These are phyloP conservation scores for Phytophthora europaea DNA, from an alignment of 352 stramenopile species.

Conservation along the genomic window DNA sequence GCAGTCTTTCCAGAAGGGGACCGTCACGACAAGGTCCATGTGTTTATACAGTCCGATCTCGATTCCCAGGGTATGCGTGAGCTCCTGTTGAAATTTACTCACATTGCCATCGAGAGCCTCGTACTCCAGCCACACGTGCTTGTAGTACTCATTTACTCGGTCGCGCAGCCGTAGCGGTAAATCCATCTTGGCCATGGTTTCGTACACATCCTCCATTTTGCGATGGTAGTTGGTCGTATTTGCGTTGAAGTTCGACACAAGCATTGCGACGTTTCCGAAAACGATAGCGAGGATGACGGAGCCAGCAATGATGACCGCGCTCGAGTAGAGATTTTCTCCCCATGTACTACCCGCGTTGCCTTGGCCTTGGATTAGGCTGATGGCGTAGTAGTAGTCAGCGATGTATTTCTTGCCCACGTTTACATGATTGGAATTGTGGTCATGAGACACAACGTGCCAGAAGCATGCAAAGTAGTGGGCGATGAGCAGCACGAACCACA, in stretches of 20 bases:
- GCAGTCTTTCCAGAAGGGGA: constrained; percentile 55
- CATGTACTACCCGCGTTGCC: constrained; percentile 27
- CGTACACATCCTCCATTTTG: constrained; percentile 71
- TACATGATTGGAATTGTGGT: neutral
- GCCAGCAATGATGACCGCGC: constrained; percentile 49
- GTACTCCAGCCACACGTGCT: constrained; percentile 58
- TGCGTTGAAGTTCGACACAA: constrained; percentile 64
- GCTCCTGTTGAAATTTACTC: constrained; percentile 46
- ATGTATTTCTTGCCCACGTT: constrained; percentile 39
- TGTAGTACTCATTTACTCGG: constrained; percentile 57
- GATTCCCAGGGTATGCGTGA: constrained; percentile 50
- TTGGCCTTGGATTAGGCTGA: constrained; percentile 62
- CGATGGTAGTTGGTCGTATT: constrained; percentile 59
- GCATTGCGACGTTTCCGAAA: constrained; percentile 66
- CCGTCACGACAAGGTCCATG: constrained; percentile 44
- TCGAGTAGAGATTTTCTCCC: constrained; percentile 44
- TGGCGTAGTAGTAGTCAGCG: constrained; percentile 42
- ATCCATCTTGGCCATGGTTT: constrained; percentile 60
- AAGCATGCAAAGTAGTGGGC: constrained; percentile 59
- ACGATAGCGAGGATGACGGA: constrained; percentile 62
- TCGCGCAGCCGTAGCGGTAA: constrained; percentile 45
- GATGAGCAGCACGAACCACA: constrained; percentile 48
- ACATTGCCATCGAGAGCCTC: constrained; percentile 50
- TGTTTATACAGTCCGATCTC: constrained; percentile 55
- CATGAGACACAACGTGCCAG: constrained; percentile 46